A percentile compares a stretch with the other conserved stretches of the same genome.
Conservation (phyloP, 768 basidiomycete genomes). For the Pisolithus albus region DNA sequence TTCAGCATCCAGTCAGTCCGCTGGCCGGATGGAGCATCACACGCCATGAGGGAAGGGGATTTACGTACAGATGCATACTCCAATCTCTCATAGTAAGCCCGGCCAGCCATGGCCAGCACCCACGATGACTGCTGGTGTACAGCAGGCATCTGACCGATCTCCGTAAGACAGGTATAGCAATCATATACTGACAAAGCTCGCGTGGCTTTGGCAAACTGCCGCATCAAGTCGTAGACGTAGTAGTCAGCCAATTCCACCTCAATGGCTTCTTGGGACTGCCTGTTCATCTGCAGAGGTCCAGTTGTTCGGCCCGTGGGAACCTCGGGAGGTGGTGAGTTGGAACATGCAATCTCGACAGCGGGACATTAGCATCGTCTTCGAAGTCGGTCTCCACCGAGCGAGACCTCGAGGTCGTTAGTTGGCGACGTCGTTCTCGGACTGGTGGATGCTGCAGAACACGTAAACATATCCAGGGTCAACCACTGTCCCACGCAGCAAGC, state of each 20-base stretch:
- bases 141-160: slow-evolving; percentile 69
- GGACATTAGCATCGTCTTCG: slow-evolving; percentile 51
- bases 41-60: not conserved
- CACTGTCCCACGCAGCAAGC: not conserved
- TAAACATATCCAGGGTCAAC: slow-evolving; percentile 5
- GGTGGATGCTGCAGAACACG: slow-evolving; percentile 25
- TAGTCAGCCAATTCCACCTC: slow-evolving; percentile 72
- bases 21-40: slow-evolving; percentile 5
- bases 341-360: slow-evolving; percentile 44
- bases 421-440: slow-evolving; percentile 54
- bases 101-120: slow-evolving; percentile 77
- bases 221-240: slow-evolving; percentile 74
- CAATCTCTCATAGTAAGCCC: slow-evolving; percentile 83
- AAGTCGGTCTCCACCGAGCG: slow-evolving; percentile 64
- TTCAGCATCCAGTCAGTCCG: slow-evolving; percentile 15
- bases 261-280: slow-evolving; percentile 63
- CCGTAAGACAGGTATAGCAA: slow-evolving; percentile 64
- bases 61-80: slow-evolving; percentile 81
- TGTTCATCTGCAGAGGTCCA: slow-evolving; percentile 66
- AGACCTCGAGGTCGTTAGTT: slow-evolving; percentile 46
- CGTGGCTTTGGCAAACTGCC: slow-evolving; percentile 77
- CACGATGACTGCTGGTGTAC: slow-evolving; percentile 69
- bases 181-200: slow-evolving; percentile 70
- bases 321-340: slow-evolving; percentile 58
- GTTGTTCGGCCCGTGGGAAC: slow-evolving; percentile 51